Evolutionary conservation across 2,329 filamentous ascomycete genomes (phyloP).

Genomic region (Colletotrichum nymphaeae): DNA sequence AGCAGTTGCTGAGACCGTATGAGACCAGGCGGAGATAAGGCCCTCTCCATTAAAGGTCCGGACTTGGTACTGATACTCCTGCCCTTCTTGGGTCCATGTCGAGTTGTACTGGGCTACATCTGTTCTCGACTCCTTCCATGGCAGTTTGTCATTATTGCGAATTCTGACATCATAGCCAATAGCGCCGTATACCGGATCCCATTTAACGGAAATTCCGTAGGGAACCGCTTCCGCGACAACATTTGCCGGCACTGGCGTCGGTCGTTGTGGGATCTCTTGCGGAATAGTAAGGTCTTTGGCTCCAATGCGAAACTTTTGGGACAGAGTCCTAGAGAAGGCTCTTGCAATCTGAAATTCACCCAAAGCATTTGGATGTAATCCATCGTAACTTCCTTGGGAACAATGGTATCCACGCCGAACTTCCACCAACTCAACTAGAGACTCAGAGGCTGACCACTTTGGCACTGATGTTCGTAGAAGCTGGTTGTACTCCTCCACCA

Average conservation of each 20-base stretch:
- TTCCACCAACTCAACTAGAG: slow-evolving; percentile 46
- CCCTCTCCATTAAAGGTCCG: slow-evolving; percentile 25
- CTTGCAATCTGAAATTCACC: slow-evolving; percentile 55
- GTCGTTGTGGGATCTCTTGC: slow-evolving; percentile 34
- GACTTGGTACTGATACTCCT: slow-evolving; percentile 28
- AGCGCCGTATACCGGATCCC: slow-evolving; percentile 41
- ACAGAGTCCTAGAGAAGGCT: slow-evolving; percentile 49
- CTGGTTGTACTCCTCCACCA: slow-evolving; percentile 42
- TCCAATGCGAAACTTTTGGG: slow-evolving; percentile 40
- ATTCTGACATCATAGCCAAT: slow-evolving; percentile 35
- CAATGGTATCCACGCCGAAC: slow-evolving; percentile 45
- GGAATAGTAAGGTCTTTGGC: slow-evolving; percentile 40
- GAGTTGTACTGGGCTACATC: slow-evolving; percentile 8
- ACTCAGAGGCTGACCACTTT: slow-evolving; percentile 40
- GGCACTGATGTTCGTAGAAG: slow-evolving; percentile 39
- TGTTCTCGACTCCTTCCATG: slow-evolving; percentile 10
- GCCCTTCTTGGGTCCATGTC: slow-evolving; percentile 16
- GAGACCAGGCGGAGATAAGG: slow-evolving; percentile 30
- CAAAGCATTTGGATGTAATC: slow-evolving; percentile 53
- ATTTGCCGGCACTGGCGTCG: slow-evolving; percentile 30
- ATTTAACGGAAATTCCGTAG: slow-evolving; percentile 37
- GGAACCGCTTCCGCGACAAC: slow-evolving; percentile 27
- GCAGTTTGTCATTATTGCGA: neutral
- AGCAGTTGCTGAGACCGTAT: neutral
- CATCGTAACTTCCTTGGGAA: slow-evolving; percentile 50